phyloP scores from a whole-genome alignment of 495 filamentous ascomycete species.

The Xylaria sp. region DNA sequence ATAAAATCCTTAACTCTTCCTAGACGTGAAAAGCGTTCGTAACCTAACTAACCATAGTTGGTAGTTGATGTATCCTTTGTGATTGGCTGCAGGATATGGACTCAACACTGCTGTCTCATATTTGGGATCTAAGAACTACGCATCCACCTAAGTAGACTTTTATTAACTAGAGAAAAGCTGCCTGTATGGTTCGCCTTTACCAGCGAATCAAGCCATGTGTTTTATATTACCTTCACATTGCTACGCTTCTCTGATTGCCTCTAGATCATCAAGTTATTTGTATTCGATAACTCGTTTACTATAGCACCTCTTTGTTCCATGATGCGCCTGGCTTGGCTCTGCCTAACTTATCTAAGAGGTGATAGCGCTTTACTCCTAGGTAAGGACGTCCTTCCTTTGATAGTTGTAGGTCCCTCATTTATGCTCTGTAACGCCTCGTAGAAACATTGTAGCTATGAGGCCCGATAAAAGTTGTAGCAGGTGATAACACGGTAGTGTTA shows the following conservation, averaged over 20 bases:
- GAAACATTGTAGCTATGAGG: not conserved
- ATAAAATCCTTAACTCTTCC: not conserved
- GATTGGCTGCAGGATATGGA: not conserved
- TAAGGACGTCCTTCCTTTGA: not conserved
- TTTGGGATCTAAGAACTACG: not conserved
- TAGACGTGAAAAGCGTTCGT: not conserved
- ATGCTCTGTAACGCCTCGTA: conserved; percentile 21
- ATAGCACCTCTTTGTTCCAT: not conserved
- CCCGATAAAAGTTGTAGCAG: conserved; percentile 7
- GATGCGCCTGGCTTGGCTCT: not conserved
- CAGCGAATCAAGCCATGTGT: not conserved
- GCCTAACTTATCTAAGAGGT: conserved; percentile 1
- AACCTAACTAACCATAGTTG: not conserved
- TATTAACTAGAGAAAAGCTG: not conserved
- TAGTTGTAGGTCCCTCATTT: not conserved
- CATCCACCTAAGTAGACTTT: not conserved
- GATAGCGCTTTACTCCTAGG: not conserved
- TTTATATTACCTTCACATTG: not conserved
- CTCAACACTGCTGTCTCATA: not conserved
- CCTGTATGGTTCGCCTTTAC: not conserved
- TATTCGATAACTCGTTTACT: conserved; percentile 10
- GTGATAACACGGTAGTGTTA: not conserved
- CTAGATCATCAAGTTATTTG: conserved; percentile 3
- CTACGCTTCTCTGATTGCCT: not conserved
- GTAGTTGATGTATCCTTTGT: not conserved